phyloP scores from a whole-genome alignment of 1,139 yeast species.

The Suhomyces bribrorum region DNA sequence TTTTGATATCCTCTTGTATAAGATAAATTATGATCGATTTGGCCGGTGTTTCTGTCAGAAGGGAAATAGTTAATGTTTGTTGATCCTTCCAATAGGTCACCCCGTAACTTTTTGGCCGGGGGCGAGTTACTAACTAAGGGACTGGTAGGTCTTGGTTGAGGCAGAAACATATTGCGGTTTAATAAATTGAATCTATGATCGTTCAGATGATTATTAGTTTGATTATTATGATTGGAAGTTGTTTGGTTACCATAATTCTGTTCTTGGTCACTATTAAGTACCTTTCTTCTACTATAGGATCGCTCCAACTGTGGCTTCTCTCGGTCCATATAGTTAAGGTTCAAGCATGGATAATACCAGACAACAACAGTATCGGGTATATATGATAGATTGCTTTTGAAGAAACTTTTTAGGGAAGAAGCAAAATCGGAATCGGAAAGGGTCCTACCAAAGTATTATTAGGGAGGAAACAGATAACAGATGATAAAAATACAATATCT shows the following conservation, averaged over 20 bases:
- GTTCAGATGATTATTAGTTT: not conserved
- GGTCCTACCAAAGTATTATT: too few species aligned
- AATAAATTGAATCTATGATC: slow-evolving; percentile 3
- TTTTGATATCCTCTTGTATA: slow-evolving; percentile 10
- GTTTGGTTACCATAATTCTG: not conserved
- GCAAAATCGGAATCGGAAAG: too few species aligned
- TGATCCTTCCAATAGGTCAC: slow-evolving; percentile 4
- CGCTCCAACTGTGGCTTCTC: slow-evolving; percentile 20
- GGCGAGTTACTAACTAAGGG: slow-evolving; percentile 15
- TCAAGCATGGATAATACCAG: slow-evolving; percentile 3
- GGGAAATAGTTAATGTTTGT: slow-evolving; percentile 7
- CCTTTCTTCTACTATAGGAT: slow-evolving; percentile 10
- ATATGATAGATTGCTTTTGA: too few species aligned
- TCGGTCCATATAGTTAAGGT: slow-evolving; percentile 13
- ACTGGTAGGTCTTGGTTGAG: slow-evolving; percentile 18
- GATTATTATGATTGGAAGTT: not conserved
- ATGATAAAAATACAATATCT: too few species aligned
- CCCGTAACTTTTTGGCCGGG: slow-evolving; percentile 12
- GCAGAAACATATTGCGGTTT: slow-evolving; percentile 16
- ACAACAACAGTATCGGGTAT: not conserved
- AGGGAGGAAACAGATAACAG: too few species aligned
- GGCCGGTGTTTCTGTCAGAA: slow-evolving; percentile 12
- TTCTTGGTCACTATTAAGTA: slow-evolving; percentile 7
- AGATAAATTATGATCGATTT: slow-evolving; percentile 11
- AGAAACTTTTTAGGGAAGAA: too few species aligned